Evolutionary conservation across 352 stramenopile species (phyloP).

Genomic region (Globisporangium iwayamae): DNA sequence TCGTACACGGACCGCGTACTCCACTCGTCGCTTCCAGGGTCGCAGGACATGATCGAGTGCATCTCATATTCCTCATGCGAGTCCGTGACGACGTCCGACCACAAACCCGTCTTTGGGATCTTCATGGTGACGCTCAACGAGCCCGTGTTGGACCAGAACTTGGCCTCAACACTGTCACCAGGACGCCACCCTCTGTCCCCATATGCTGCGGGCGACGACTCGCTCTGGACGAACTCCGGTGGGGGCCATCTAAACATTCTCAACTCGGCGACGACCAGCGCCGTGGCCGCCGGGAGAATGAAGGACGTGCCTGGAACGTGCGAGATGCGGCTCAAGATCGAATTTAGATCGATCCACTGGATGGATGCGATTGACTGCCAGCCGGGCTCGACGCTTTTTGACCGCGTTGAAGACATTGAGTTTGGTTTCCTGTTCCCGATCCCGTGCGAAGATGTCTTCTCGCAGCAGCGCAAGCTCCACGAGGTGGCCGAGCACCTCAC

Average conservation of each 20-base stretch:
- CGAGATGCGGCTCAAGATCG: constrained; percentile 57
- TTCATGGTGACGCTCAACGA: constrained; percentile 48
- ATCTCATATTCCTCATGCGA: constrained; percentile 81
- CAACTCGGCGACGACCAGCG: constrained; percentile 15
- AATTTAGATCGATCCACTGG: constrained; percentile 73
- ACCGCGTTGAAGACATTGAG: constrained; percentile 61
- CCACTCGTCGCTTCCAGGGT: constrained; percentile 67
- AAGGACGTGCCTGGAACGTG: constrained; percentile 58
- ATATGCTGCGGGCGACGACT: constrained; percentile 9
- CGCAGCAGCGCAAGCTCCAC: constrained; percentile 73
- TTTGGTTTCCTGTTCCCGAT: constrained; percentile 76
- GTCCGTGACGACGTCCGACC: constrained; percentile 66
- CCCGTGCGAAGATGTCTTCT: constrained; percentile 78
- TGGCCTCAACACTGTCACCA: constrained; percentile 7
- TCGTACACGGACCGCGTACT: constrained; percentile 90
- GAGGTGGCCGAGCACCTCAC: constrained; percentile 73
- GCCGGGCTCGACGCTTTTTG: constrained; percentile 41
- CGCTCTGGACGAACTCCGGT: constrained; percentile 40
- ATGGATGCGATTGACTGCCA: constrained; percentile 47
- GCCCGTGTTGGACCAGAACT: constrained; percentile 4
- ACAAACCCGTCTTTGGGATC: constrained; percentile 74
- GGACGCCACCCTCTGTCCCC: constrained; percentile 21
- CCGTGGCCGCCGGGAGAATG: constrained; percentile 37
- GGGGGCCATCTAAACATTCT: constrained; percentile 44
- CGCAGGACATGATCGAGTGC: constrained; percentile 46